These are phyloP conservation scores for Smallanthus sonchifolius DNA, from an alignment of 129 eudicot genomes.

Conservation along the genomic window DNA sequence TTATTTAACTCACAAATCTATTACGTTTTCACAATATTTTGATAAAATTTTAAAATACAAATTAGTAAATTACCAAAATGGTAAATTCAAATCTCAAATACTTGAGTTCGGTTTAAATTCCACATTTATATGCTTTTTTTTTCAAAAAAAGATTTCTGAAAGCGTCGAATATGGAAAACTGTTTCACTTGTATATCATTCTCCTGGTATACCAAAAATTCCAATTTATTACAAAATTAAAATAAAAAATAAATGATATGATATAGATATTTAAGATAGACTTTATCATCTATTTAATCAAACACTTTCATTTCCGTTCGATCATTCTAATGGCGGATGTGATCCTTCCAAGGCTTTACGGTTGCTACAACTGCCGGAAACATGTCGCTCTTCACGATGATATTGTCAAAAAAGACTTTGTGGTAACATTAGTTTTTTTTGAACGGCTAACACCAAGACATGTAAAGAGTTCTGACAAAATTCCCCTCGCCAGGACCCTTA, in stretches of 20 bases:
- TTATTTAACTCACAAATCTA: too few species aligned
- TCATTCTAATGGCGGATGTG: conserved; percentile 38
- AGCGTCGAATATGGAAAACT: not conserved
- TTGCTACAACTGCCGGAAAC: conserved; percentile 48
- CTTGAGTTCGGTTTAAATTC: not conserved
- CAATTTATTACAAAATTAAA: not conserved
- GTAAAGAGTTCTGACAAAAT: too few species aligned
- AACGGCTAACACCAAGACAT: too few species aligned
- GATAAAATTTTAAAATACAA: too few species aligned
- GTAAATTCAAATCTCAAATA: not conserved
- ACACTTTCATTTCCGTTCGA: conserved; percentile 6
- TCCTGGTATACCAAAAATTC: not conserved
- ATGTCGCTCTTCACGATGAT: conserved; percentile 51
- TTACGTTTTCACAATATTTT: not conserved
- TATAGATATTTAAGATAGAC: not conserved
- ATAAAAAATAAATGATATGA: not conserved
- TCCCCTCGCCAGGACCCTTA: too few species aligned
- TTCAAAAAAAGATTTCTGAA: not conserved
- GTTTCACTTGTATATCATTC: conserved; percentile 1
- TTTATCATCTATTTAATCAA: not conserved
- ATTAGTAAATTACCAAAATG: not conserved
- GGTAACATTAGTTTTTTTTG: conserved; percentile 37
- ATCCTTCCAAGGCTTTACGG: conserved; percentile 47
- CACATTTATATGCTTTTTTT: not conserved
- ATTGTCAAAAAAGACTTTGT: conserved; percentile 42